Evolutionary conservation across 2,329 filamentous ascomycete species (phyloP), one percentile per base, ranked within the genome.

Genomic region (Cercospora beticola): DNA sequence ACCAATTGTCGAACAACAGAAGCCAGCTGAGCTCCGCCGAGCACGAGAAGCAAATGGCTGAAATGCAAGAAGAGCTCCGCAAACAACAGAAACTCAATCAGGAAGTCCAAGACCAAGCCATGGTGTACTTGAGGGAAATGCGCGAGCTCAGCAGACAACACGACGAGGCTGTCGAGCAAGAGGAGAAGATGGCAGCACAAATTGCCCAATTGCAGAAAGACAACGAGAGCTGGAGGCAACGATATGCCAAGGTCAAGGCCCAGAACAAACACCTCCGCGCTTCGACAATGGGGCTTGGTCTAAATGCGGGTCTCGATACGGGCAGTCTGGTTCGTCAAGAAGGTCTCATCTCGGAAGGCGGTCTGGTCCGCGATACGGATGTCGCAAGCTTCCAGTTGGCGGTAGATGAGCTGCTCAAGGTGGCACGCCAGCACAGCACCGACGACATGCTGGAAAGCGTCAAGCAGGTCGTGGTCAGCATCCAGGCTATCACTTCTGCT

Each of bases 311-410:
- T 18, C 70, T 75, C 62, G 90, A 94, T 73, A 89, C 89, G n/a
- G 87, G 86, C 61, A 87, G 86, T 72, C 87, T 89, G 71, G 81
- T 89, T 49, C 87, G 87, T 62, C 89, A 92, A 63, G 87, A 86
- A 76, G 88, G 86, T 28, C 66, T 79, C 23, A 70, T 79, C 43
- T 76, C 90, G 43, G 87, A 90, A 12, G 87, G 89, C 68, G 95
- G 95, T 5, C 79, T 95, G 23, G 89, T 99, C 74, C 94, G 92
- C 81, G 95, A 97, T 79, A 87, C 97, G 12, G 92, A 97, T 78
- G 89, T 99, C 72, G 97, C 94, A 62, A 94, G 92, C 76, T 98
- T 97, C 83, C 95, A 99, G 79, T 90, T 98, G 69, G 88, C 93
- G 23, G 92, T 99, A 70, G 94, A 99, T 77, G 94, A 98, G 75